A percentile compares a stretch with the other conserved stretches of the same genome.
These are phyloP conservation scores for Phialophora expanda DNA, from an alignment of 2,329 filamentous ascomycete genomes.

Conservation along the genomic window DNA sequence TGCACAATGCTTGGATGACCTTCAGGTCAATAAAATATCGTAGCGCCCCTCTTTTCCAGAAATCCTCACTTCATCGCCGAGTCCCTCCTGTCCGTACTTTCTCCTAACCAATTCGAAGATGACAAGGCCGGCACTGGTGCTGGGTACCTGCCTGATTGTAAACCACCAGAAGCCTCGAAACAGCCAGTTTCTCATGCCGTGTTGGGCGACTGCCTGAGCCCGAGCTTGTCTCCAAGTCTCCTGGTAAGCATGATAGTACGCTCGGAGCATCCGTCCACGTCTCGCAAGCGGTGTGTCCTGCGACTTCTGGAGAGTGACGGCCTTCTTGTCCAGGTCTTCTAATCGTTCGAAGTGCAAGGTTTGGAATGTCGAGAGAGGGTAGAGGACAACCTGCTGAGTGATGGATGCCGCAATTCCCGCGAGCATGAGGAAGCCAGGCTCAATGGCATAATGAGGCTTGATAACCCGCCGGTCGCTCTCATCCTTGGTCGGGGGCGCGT, in stretches of 20 bases:
- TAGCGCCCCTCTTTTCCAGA: slow-evolving; percentile 58
- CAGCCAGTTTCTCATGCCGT: slow-evolving; percentile 60
- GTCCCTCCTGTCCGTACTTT: slow-evolving; percentile 58
- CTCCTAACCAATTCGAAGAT: slow-evolving; percentile 68
- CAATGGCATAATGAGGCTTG: slow-evolving; percentile 66
- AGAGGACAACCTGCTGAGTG: slow-evolving; percentile 62
- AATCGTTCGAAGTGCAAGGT: slow-evolving; percentile 64
- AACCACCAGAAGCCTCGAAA: slow-evolving; percentile 62
- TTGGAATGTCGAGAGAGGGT: slow-evolving; percentile 65
- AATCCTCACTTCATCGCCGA: slow-evolving; percentile 60
- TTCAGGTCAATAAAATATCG: slow-evolving; percentile 56
- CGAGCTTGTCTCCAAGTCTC: slow-evolving; percentile 61
- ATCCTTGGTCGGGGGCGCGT: slow-evolving; percentile 30
- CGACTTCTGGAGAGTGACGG: slow-evolving; percentile 43
- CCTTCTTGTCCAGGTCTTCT: slow-evolving; percentile 63
- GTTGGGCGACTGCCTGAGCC: slow-evolving; percentile 57
- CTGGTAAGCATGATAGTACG: slow-evolving; percentile 66
- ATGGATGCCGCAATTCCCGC: slow-evolving; percentile 65
- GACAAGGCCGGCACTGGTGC: slow-evolving; percentile 67
- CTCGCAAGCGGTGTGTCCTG: slow-evolving; percentile 33
- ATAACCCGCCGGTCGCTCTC: slow-evolving; percentile 47
- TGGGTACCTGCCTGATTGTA: slow-evolving; percentile 66
- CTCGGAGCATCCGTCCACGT: slow-evolving; percentile 53
- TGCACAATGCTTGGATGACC: background rate
- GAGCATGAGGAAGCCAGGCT: slow-evolving; percentile 65